Conservation (phyloP, 192 early-diverging fungal species). For the Rhizophagus prolifer region DNA sequence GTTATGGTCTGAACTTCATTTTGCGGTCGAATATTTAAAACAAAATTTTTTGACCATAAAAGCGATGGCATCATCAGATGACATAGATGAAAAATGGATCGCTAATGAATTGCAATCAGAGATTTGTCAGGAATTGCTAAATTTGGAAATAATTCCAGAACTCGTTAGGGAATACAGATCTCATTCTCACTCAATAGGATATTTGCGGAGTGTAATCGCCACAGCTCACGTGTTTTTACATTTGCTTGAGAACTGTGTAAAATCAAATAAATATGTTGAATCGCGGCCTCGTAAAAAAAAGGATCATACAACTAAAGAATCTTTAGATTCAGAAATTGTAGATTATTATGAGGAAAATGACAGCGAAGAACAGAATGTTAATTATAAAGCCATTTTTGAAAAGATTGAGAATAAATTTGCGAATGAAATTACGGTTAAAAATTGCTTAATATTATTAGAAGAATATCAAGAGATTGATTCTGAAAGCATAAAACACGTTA, state of each 20-base stretch:
- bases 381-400: not conserved
- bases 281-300: not conserved
- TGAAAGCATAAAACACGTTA: not conserved
- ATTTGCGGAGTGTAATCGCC: not conserved
- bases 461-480: not conserved
- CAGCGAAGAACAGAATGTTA: not conserved
- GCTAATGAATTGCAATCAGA: not conserved
- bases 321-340: not conserved
- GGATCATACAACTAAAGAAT: not conserved
- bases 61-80: not conserved
- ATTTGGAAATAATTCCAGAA: not conserved
- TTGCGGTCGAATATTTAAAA: not conserved
- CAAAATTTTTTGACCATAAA: not conserved
- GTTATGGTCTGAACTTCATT: not conserved
- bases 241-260: not conserved
- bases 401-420: not conserved
- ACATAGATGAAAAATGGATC: not conserved
- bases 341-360: not conserved
- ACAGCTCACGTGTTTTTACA: not conserved
- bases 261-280: not conserved
- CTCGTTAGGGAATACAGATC: not conserved
- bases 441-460: not conserved
- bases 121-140: not conserved
- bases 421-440: not conserved
- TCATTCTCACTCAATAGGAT: not conserved